phyloP scores from a whole-genome alignment of 257 asterid genomes.

The Eucommia ulmoides region DNA sequence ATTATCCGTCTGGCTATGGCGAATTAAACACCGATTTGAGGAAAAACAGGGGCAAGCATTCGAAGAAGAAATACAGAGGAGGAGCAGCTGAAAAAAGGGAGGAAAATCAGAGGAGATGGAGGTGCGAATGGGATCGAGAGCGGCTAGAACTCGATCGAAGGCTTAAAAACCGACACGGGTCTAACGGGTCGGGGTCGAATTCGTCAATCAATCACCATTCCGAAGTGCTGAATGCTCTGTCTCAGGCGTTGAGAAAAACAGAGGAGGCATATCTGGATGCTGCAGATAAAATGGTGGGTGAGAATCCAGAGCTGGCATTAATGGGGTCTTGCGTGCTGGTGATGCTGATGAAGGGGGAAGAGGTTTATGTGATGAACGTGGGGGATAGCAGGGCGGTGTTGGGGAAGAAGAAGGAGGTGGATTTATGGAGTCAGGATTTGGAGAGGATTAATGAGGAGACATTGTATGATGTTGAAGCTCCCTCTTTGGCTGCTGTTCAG shows the following conservation, averaged over 20 bases:
- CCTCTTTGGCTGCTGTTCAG: slow-evolving; percentile 59
- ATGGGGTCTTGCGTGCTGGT: slow-evolving; percentile 98
- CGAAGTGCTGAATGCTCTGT: slow-evolving; percentile 69
- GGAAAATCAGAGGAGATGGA: slow-evolving; percentile 81
- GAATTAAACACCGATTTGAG: slow-evolving; percentile 13
- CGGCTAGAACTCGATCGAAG: slow-evolving; percentile 80
- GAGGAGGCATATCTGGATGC: slow-evolving; percentile 71
- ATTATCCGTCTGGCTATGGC: slow-evolving; percentile 23
- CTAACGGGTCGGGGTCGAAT: slow-evolving; percentile 18
- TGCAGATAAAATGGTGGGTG: slow-evolving; percentile 69
- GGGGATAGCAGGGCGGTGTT: slow-evolving; percentile 95
- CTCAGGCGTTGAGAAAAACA: slow-evolving; percentile 61
- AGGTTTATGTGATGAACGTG: slow-evolving; percentile 88
- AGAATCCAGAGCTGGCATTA: slow-evolving; percentile 90
- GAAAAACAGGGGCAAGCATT: slow-evolving; percentile 29
- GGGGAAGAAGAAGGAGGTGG: slow-evolving; percentile 64
- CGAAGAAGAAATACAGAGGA: slow-evolving; percentile 26
- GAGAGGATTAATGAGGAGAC: slow-evolving; percentile 93
- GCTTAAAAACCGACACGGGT: slow-evolving; percentile 47
- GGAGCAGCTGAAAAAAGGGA: slow-evolving; percentile 73
- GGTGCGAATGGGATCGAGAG: slow-evolving; percentile 84
- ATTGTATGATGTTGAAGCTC: slow-evolving; percentile 54
- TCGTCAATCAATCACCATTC: slow-evolving; percentile 49
- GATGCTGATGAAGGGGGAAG: slow-evolving; percentile 93
- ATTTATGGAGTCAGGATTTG: slow-evolving; percentile 89